Base-by-base conservation (phyloP, 257 asterid species). In the Euphrasia confusa region DNA sequence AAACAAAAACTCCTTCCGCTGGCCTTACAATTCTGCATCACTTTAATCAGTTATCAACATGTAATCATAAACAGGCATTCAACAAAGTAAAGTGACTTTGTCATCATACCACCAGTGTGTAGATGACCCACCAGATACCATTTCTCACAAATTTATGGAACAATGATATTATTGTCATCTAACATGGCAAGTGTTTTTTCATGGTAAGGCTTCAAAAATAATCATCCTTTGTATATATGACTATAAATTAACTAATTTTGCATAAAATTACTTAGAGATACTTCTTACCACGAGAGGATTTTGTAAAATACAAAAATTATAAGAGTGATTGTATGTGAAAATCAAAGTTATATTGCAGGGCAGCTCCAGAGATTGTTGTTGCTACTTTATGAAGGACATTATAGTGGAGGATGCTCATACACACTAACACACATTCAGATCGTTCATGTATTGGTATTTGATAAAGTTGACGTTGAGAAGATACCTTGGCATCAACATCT, bases 401-500 rank as follows among this genome's bases (percentile, higher is more conserved):
- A 35, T 35, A 35, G 42, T 35, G 42, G 42, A 35, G 42, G 42
- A 35, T 18, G 52, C 54, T 39, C 48, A 60, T 13, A 61, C 37
- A 62, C 45, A 63, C 54, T 40, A 68, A 57, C 63, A 58, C 61
- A 59, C 56, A 68, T 9, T 37, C 12, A 59, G n/a, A 65, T 56
- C 45, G 28, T 40, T 14, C 48, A 42, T 44, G 56, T 48, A 17
- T 45, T 44, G 45, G 44, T 40, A 54, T 49, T 54, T 71, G 72
- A 21, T 40, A 21, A 27, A 42, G 35, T 64, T 5, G 53, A 62
- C 63, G 35, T 59, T 54, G 67, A 71, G 61, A 61, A 50, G 50
- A 68, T 78, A 93, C 99, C 97, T 83, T 33, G 99, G 97, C 99
- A 93, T 93, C 83, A 93, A 76, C 74, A 93, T 83, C 90, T 93